A percentile compares a stretch with the other conserved stretches of the same genome.
These are phyloP conservation scores for Fraxinus americana DNA, from an alignment of 257 asterid species.

Conservation along the genomic window DNA sequence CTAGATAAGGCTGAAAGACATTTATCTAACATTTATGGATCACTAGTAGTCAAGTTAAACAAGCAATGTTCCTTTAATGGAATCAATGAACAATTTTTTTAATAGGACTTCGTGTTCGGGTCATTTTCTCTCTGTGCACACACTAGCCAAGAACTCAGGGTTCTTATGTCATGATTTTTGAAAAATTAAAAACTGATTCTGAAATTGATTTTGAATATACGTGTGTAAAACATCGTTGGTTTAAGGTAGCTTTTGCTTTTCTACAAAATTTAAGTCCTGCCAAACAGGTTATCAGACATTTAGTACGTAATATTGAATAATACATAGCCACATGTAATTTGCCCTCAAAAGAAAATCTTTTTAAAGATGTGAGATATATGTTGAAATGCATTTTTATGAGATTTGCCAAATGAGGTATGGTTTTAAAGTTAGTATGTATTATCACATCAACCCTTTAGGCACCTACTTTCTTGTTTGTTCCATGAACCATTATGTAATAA, in stretches of 20 bases:
- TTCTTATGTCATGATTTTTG: no score
- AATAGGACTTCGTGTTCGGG: neutral
- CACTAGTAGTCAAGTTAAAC: constrained; percentile 34
- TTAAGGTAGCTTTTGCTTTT: no score
- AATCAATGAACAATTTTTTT: constrained; percentile 22
- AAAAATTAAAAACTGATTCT: no score
- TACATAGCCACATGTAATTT: no score
- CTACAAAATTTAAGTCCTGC: no score
- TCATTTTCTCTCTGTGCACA: neutral
- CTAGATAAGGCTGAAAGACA: constrained; percentile 5
- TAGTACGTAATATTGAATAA: constrained; percentile 9
- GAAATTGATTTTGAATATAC: no score
- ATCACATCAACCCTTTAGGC: constrained; percentile 34
- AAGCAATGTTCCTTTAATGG: constrained; percentile 38
- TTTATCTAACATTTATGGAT: constrained; percentile 33
- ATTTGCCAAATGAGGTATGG: constrained; percentile 37
- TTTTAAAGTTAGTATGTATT: constrained; percentile 30
- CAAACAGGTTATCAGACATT: no score
- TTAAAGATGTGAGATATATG: neutral
- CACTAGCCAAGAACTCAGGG: no score
- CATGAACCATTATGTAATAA: constrained; percentile 1
- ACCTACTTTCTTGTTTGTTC: neutral
- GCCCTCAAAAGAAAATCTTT: no score
- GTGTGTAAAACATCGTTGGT: no score
- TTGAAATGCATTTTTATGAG: constrained; percentile 41